phyloP scores from a whole-genome alignment of 345 rosid genomes.

The Brassica napus region Da-Ae NC_063442.1:43551001-43551500 shows the following conservation, averaged over 20 bases:
- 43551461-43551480: conserved; percentile 22
- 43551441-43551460: background rate
- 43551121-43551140: conserved; percentile 22
- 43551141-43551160: conserved; percentile 31
- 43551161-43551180: conserved; percentile 32
- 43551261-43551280: conserved; percentile 20
- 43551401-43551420: conserved; percentile 17
- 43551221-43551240: conserved; percentile 22
- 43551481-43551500: background rate
- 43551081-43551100: conserved; percentile 15
- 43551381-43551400: conserved; percentile 14
- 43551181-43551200: conserved; percentile 13
- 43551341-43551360: conserved; percentile 10
- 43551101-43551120: conserved; percentile 7
- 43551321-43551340: conserved; percentile 21
- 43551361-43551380: conserved; percentile 11
- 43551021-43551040: background rate
- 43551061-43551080: background rate
- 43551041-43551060: background rate
- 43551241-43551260: conserved; percentile 34
- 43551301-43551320: conserved; percentile 27
- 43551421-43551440: background rate
- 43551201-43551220: conserved; percentile 9
- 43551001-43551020: conserved; percentile 6
- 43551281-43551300: conserved; percentile 12